Base-by-base conservation (phyloP, 1,139 yeast genomes). In the Hemisphaericaspora xylanilytica region DNA sequence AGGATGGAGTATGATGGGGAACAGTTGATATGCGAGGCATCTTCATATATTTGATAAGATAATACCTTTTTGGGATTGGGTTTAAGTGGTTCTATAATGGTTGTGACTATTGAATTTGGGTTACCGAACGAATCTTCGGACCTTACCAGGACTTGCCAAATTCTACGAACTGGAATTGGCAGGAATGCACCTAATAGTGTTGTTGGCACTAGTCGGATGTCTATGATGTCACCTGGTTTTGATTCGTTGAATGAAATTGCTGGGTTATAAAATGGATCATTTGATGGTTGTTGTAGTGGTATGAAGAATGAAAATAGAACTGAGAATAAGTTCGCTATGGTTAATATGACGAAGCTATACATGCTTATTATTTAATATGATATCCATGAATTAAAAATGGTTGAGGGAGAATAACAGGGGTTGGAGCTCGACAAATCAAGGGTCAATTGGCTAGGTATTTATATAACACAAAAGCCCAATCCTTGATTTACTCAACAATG, bases 111-210 rank as follows among this genome's bases (percentile, higher is more conserved):
- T 3, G 62, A 67, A 18, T 45, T 53, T 4, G 70, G 56, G 11
- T 57, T 47, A 8, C 66, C 70, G 21, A 44, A 41, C 5, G 61
- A 42, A 42, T 66, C 69, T 29, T 55, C 52, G 3, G 69, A 56
- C 35, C 70, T 51, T 2, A 63, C 64, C 37, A 66, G 44, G 28
- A 63, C 43, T 44, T 65, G 68, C 63, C 67, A 63, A 2, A 62
- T 43, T 20, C 52, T 52, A 20, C 56, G 43, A 5, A 52, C 39
- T 7, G 8, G 14, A 11, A 29, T 17, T 6, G 26, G 26, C n/a
- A 22, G 26, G 11, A 22, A 22, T 22, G 26, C 9, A 4, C 26
- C 26, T 22, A 22, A 22, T 22, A 22, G n/a, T 4, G 9, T 22
- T 6, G 26, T 22, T 9, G 26, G 15, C 6, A 29, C 32, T 13